A percentile compares a stretch with the other conserved stretches of the same genome.
Conservation (phyloP, 2,329 filamentous ascomycete genomes). For the Trichophyton equinum region DNA sequence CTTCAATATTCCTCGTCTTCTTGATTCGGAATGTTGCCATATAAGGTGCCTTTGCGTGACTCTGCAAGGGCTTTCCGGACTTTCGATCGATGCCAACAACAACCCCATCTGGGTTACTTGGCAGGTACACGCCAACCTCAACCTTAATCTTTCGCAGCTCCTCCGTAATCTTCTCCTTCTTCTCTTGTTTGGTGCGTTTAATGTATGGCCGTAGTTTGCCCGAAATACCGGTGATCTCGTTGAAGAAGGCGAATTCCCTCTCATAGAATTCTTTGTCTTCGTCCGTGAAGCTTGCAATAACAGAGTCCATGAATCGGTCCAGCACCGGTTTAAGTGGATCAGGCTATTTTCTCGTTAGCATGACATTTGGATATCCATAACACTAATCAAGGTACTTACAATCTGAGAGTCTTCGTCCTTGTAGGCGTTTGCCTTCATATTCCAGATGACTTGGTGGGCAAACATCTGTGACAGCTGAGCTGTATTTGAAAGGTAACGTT, state of each 20-base stretch:
- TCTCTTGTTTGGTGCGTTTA: slow-evolving; percentile 83
- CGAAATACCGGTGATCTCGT: slow-evolving; percentile 88
- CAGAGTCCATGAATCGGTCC: slow-evolving; percentile 73
- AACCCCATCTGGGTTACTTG: slow-evolving; percentile 90
- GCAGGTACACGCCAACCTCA: slow-evolving; percentile 91
- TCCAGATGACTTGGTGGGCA: slow-evolving; percentile 99
- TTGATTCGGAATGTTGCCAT: slow-evolving; percentile 98
- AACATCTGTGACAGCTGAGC: slow-evolving; percentile 97
- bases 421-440: slow-evolving; percentile 98
- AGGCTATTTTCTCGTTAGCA: slow-evolving; percentile 39
- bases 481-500: slow-evolving; percentile 92
- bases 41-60: slow-evolving; percentile 94
- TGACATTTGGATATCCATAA: slow-evolving; percentile 11
- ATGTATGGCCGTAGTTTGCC: slow-evolving; percentile 91
- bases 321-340: slow-evolving; percentile 88
- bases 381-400: slow-evolving; percentile 37
- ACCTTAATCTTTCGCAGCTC: slow-evolving; percentile 95
- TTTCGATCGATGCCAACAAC: slow-evolving; percentile 97
- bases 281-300: slow-evolving; percentile 68
- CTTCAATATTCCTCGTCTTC: slow-evolving; percentile 50
- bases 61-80: slow-evolving; percentile 92
- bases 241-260: slow-evolving; percentile 94
- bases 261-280: slow-evolving; percentile 80
- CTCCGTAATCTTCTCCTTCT: slow-evolving; percentile 98
- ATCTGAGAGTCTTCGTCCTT: slow-evolving; percentile 89